These are phyloP conservation scores for Schoenoplectus tabernaemontani DNA, from an alignment of 202 grass and related monocot genomes.

Conservation along the genomic window DNA sequence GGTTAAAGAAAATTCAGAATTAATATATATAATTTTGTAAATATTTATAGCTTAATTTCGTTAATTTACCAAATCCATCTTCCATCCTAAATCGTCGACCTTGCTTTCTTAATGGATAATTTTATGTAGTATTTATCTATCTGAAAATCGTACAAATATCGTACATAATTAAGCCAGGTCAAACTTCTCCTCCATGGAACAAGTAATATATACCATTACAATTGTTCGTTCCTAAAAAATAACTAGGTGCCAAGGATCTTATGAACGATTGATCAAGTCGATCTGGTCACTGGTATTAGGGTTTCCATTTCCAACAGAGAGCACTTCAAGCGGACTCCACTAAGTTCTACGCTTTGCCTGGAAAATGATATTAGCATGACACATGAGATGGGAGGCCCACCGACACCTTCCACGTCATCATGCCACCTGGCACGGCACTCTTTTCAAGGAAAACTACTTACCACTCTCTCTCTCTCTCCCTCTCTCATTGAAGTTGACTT, in stretches of 20 bases:
- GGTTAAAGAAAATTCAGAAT: too few species aligned
- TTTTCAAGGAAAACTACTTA: slow-evolving; percentile 27
- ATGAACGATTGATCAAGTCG: neutral
- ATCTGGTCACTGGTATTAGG: slow-evolving; percentile 1
- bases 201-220: neutral
- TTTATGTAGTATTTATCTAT: neutral
- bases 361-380: slow-evolving; percentile 21
- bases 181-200: neutral
- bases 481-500: slow-evolving; percentile 21
- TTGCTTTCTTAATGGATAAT: neutral
- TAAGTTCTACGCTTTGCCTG: neutral
- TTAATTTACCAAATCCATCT: neutral
- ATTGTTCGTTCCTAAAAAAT: too few species aligned
- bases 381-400: neutral
- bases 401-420: neutral
- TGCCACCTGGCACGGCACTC: slow-evolving; percentile 24
- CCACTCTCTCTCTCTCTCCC: slow-evolving; percentile 11
- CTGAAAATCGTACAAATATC: neutral
- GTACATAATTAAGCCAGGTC: neutral
- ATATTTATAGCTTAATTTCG: too few species aligned
- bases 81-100: neutral
- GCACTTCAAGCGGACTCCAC: neutral
- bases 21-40: neutral
- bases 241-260: neutral
- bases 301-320: neutral